Evolutionary conservation across 2,329 filamentous ascomycete genomes (phyloP).

Genomic region (Alternaria rosae): DNA sequence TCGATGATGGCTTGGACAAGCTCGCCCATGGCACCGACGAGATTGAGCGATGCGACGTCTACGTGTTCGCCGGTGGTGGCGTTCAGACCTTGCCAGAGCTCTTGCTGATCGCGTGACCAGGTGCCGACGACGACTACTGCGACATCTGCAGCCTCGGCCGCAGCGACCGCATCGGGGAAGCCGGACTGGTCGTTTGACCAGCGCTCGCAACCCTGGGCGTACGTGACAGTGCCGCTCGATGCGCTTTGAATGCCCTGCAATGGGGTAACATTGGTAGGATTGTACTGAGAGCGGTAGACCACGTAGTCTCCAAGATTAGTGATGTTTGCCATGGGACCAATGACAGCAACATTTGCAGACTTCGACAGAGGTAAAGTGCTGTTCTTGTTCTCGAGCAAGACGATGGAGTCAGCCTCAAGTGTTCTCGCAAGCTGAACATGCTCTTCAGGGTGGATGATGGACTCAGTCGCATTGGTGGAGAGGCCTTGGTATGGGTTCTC

Average conservation of each 20-base stretch:
- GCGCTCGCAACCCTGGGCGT: slow-evolving; percentile 73
- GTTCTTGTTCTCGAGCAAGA: slow-evolving; percentile 76
- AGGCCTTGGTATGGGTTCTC: slow-evolving; percentile 72
- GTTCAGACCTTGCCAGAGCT: slow-evolving; percentile 75
- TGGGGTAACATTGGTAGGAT: slow-evolving; percentile 68
- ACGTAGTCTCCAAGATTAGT: slow-evolving; percentile 75
- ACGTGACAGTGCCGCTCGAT: slow-evolving; percentile 66
- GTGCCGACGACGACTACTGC: slow-evolving; percentile 78
- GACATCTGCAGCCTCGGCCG: slow-evolving; percentile 71
- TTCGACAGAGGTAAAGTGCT: slow-evolving; percentile 70
- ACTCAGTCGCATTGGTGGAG: slow-evolving; percentile 61
- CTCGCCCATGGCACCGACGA: slow-evolving; percentile 73
- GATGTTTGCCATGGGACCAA: slow-evolving; percentile 73
- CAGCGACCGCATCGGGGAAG: slow-evolving; percentile 70
- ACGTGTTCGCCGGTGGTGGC: slow-evolving; percentile 79
- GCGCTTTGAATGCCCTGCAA: slow-evolving; percentile 71
- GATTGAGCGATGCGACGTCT: slow-evolving; percentile 68
- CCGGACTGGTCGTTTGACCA: slow-evolving; percentile 75
- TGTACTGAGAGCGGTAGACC: slow-evolving; percentile 67
- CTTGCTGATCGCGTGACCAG: slow-evolving; percentile 75
- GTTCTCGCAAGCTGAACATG: slow-evolving; percentile 67
- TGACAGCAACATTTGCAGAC: slow-evolving; percentile 73
- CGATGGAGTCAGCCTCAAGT: slow-evolving; percentile 73
- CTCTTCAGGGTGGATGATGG: slow-evolving; percentile 68
- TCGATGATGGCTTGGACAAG: slow-evolving; percentile 72